These are phyloP conservation scores for Fusarium clavum DNA, from an alignment of 2,329 filamentous ascomycete genomes.

Conservation along the genomic window DNA sequence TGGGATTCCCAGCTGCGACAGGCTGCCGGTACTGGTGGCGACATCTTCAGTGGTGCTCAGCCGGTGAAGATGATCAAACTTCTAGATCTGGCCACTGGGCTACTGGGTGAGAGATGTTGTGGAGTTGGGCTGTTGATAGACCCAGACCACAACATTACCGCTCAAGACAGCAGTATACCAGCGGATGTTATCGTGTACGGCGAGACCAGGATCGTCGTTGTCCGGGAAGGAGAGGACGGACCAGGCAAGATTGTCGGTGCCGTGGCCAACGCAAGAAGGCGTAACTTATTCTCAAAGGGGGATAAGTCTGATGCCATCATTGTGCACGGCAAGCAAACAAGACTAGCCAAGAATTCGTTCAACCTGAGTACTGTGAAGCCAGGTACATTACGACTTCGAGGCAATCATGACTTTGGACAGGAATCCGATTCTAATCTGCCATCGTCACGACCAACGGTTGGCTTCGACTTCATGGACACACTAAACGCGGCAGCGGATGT, in stretches of 20 bases:
- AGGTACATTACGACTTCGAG: slow-evolving; percentile 51
- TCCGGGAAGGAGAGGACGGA: slow-evolving; percentile 64
- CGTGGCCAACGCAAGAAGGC: slow-evolving; percentile 50
- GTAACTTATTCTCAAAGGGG: slow-evolving; percentile 53
- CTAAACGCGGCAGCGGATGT: slow-evolving; percentile 66
- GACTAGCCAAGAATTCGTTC: slow-evolving; percentile 57
- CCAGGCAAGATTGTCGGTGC: slow-evolving; percentile 58
- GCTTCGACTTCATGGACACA: slow-evolving; percentile 64
- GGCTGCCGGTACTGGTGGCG: slow-evolving; percentile 62
- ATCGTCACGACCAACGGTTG: slow-evolving; percentile 50
- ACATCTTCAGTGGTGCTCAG: slow-evolving; percentile 67
- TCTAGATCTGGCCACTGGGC: slow-evolving; percentile 62
- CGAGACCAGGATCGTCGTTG: slow-evolving; percentile 66
- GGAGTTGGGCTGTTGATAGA: slow-evolving; percentile 61
- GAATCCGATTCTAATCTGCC: slow-evolving; percentile 44
- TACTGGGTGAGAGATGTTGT: slow-evolving; percentile 68
- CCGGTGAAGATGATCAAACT: slow-evolving; percentile 68
- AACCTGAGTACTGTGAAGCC: slow-evolving; percentile 62
- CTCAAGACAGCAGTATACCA: slow-evolving; percentile 57
- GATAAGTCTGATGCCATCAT: slow-evolving; percentile 65
- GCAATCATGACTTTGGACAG: slow-evolving; percentile 39
- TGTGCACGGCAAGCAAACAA: slow-evolving; percentile 61
- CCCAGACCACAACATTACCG: slow-evolving; percentile 41
- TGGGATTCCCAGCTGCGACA: slow-evolving; percentile 70
- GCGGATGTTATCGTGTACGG: slow-evolving; percentile 67